Base-by-base conservation (phyloP, 768 basidiomycete species). In the Phanerodontia chrysosporium region DNA sequence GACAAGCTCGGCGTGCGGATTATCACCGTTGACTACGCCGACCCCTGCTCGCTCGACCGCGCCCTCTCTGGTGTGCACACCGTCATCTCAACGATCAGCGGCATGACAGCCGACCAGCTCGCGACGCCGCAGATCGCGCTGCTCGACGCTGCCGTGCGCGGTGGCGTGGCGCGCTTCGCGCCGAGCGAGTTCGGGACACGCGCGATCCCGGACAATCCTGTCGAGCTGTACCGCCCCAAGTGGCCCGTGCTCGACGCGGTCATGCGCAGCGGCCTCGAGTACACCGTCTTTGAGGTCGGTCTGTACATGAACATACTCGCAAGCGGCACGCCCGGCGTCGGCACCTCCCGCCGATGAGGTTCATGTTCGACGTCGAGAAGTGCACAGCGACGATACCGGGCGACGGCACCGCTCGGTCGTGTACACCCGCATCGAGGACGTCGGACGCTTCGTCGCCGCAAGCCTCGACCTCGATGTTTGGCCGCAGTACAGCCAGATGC, bases 281-380 rank as follows among this genome's bases (percentile, higher is more conserved):
- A 55, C 21, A 60, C 58, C 9, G 18, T 55, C 10, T 60, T 60
- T 36, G 58, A 60, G 52, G 30, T 3, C n/a, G 58, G 58, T 9
- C 16, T 60, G 3, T 60, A 49, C 53, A 60, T 60, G 58, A 55
- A 60, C 53, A 49, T 48, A 45, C 54, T 60, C 35, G 58, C 46
- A 46, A 55, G 21, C 32, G 58, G 58, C 22, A 60, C 58, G 9
- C 16, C 45, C 3, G 58, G 53, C 7, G 45, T 60, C 6, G 53
- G 9, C 46, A 60, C 44, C 28, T 60, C 46, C 18, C 13, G 2
- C 53, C 52, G 24, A 27, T 53, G 32, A 36, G 25, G 53, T 39
- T 55, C 27, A 35, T 55, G 14, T 25, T 55, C 8, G 53, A 60
- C 48, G 53, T 60, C 13, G 58, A 60, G 58, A 48, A 60, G 6